Evolutionary conservation across 768 basidiomycete species (phyloP).

Genomic region (Tubosaeta brunneosetosa): DNA sequence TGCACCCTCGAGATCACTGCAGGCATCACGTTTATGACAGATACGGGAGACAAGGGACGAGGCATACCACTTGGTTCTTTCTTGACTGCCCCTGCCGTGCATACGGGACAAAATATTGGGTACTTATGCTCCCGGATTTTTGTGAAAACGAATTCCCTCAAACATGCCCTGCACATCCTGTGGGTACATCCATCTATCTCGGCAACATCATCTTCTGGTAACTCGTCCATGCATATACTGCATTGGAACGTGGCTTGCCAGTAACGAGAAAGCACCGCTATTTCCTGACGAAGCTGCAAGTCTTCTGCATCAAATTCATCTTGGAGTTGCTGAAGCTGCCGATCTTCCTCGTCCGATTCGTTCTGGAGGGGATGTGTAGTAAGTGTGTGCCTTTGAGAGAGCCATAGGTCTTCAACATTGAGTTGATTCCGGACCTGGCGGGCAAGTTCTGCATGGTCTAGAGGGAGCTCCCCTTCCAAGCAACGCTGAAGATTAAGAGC

Average conservation of each 20-base stretch:
- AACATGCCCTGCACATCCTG: constrained; percentile 49
- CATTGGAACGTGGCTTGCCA: constrained; percentile 41
- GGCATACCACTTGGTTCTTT: constrained; percentile 22
- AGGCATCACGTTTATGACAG: background rate
- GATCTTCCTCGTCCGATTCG: constrained; percentile 40
- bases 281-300: constrained; percentile 22
- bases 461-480: constrained; percentile 33
- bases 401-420: constrained; percentile 36
- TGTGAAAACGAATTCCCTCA: constrained; percentile 37
- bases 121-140: constrained; percentile 51
- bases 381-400: constrained; percentile 27
- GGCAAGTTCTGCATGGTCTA: constrained; percentile 27
- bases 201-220: constrained; percentile 39
- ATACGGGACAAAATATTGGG: constrained; percentile 60
- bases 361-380: constrained; percentile 28
- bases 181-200: constrained; percentile 45
- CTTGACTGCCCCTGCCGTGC: constrained; percentile 31
- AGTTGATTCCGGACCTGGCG: constrained; percentile 32
- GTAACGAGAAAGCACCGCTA: constrained; percentile 22
- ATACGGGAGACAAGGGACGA: background rate
- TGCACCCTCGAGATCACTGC: constrained; percentile 38
- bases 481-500: constrained; percentile 32
- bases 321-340: constrained; percentile 33
- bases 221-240: too few relatives aligned
- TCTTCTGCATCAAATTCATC: too few relatives aligned